Evolutionary conservation across 371 early-diverging fungal species (phyloP), one percentile per base, ranked within the genome.

Genomic region (Mortierella sp.): DNA sequence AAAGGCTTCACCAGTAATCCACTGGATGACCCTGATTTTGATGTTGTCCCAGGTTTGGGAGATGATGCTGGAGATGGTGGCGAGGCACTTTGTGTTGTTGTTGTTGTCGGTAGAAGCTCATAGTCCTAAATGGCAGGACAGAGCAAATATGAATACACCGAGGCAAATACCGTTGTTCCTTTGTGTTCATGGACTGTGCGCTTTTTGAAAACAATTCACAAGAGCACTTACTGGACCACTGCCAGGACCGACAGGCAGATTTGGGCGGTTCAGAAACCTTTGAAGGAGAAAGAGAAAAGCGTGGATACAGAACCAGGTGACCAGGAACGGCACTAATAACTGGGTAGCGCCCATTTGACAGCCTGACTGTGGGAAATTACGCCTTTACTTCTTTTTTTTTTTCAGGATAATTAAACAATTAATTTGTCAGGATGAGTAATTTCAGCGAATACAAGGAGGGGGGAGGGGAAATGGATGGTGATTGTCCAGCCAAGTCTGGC

Each of bases 1-100:
- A 90, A 91, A 18, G 87, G 77, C 40, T 86, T 84, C 58, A 80
- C 72, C 47, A 75, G 47, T 18, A 80, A 54, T 14, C 72, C 75
- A 22, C 69, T 71, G 20, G 65, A 60, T 18, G 66, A 22, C 40
- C 16, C 62, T 45, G 66, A 43, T 57, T 75, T 75, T 12, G 70
- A 64, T 1, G 55, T 5, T 28, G 11, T 11, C 24, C 55, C 55
- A 55, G 30, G 55, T 28, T 55, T 55, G 2, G 35, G 40, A 20
- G 58, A 28, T 51, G 68, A 24, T 54, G 55, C 57, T 57, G 69
- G 30, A 20, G 66, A 68, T 5, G 54, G 20, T 6, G 64, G 68
- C 16, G 64, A 64, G 22, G 40, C 66, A 35, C n/a, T 49, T 22
- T 54, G 26, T 47, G 51, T 28, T 35, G 51, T 30, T 14, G 58